Percentiles rank a stretch among this genome's conserved stretches.
These are phyloP conservation scores for Annulohypoxylon truncatum DNA, from an alignment of 2,329 filamentous ascomycete genomes.

Conservation along the genomic window DNA sequence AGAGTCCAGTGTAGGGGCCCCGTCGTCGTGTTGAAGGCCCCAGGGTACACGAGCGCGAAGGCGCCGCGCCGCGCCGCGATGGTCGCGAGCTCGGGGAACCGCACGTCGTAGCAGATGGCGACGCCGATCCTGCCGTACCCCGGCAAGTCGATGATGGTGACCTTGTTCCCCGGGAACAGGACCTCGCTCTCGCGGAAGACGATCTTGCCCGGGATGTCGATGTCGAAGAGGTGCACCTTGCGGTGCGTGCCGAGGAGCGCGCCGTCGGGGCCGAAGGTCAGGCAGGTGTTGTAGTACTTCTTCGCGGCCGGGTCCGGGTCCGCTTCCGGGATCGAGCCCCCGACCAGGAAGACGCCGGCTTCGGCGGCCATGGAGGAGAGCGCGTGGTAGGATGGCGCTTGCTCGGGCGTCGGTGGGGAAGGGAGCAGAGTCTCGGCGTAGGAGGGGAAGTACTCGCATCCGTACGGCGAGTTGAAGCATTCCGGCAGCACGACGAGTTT, in stretches of 20 bases:
- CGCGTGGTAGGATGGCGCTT: conserved; percentile 87
- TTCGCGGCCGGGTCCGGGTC: conserved; percentile 62
- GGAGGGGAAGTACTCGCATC: conserved; percentile 86
- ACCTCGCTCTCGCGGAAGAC: conserved; percentile 92
- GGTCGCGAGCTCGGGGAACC: conserved; percentile 93
- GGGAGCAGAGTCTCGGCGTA: conserved; percentile 91
- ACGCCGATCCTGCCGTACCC: conserved; percentile 89
- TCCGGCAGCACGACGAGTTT: conserved; percentile 93
- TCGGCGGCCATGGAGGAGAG: conserved; percentile 83
- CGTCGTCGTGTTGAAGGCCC: conserved; percentile 96
- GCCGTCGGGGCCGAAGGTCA: conserved; percentile 84
- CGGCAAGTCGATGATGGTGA: conserved; percentile 87
- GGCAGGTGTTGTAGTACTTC: conserved; percentile 90
- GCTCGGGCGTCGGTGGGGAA: conserved; percentile 74
- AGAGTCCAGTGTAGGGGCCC: conserved; percentile 92
- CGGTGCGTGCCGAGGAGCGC: conserved; percentile 87
- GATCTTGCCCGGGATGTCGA: conserved; percentile 96
- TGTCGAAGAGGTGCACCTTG: conserved; percentile 97
- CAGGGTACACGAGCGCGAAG: conserved; percentile 91
- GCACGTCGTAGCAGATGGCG: conserved; percentile 97
- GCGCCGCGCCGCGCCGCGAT: conserved; percentile 87
- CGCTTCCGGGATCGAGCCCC: conserved; percentile 91
- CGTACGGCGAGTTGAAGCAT: conserved; percentile 99
- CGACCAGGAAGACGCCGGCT: conserved; percentile 83
- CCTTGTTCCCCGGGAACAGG: conserved; percentile 82